Conservation (phyloP, 768 basidiomycete species). For the Lyophyllum shimeji region DNA sequence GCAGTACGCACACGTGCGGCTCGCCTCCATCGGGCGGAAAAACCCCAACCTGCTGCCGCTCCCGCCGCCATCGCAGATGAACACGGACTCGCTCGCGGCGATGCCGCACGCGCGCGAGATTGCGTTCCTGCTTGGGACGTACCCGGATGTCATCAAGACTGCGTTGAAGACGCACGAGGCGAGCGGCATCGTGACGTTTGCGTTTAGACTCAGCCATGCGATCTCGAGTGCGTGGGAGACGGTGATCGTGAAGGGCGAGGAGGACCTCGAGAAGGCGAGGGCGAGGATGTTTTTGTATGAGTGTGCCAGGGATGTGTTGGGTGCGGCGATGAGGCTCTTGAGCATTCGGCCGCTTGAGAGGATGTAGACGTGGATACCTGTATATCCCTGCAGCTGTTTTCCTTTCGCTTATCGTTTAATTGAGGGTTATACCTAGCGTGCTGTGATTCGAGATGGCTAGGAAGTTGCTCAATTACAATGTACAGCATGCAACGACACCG, state of each 20-base stretch:
- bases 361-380: conserved; percentile 55
- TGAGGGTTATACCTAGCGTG: too few relatives aligned
- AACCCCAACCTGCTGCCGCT: conserved; percentile 85
- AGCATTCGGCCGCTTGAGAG: conserved; percentile 89
- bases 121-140: conserved; percentile 80
- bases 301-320: conserved; percentile 88
- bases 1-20: conserved; percentile 94
- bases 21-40: conserved; percentile 88
- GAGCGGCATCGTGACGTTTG: conserved; percentile 87
- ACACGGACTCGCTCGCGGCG: conserved; percentile 63
- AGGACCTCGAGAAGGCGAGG: conserved; percentile 70
- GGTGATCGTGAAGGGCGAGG: conserved; percentile 82
- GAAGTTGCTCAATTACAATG: too few relatives aligned
- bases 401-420: too few relatives aligned
- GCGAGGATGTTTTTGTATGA: conserved; percentile 90
- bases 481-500: too few relatives aligned
- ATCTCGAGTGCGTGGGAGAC: conserved; percentile 93
- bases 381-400: neutral
- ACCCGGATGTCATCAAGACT: conserved; percentile 88
- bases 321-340: conserved; percentile 80
- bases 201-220: conserved; percentile 82
- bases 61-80: conserved; percentile 65
- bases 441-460: too few relatives aligned
- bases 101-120: conserved; percentile 81
- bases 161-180: conserved; percentile 88